Percentiles rank a stretch among this genome's conserved stretches.
Evolutionary conservation across 1,139 yeast genomes (phyloP).

Genomic region (Pichia sp.): DNA sequence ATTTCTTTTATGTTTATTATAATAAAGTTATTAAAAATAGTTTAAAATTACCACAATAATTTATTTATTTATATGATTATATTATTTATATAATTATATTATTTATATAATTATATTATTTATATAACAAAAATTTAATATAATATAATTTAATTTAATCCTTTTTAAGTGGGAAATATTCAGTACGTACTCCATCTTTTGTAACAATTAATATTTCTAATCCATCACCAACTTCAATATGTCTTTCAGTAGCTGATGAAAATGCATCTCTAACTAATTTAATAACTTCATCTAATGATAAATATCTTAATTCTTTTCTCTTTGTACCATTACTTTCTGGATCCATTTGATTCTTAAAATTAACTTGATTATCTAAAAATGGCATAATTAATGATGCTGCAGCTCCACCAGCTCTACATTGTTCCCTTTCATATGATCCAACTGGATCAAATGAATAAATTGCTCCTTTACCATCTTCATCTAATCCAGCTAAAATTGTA

Average conservation of each 20-base stretch:
- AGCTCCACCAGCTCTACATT: constrained; percentile 96
- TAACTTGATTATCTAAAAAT: constrained; percentile 93
- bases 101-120: no score
- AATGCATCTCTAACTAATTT: constrained; percentile 88
- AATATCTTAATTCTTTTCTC: constrained; percentile 54
- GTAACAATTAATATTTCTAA: constrained; percentile 85
- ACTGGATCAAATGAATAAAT: constrained; percentile 96
- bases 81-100: neutral
- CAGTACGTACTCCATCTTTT: constrained; percentile 83
- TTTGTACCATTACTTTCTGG: constrained; percentile 67
- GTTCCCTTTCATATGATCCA: constrained; percentile 95
- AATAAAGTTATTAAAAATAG: constrained; percentile 75
- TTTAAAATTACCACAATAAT: constrained; percentile 48
- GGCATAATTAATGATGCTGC: constrained; percentile 97
- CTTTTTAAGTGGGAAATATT: constrained; percentile 79
- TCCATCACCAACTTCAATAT: constrained; percentile 96
- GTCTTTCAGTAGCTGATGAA: constrained; percentile 94
- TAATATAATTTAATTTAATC: constrained; percentile 41
- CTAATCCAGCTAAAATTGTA: constrained; percentile 90
- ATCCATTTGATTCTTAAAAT: constrained; percentile 81
- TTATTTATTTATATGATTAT: neutral
- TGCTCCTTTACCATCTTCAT: constrained; percentile 91
- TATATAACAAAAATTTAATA: no score
- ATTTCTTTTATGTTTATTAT: constrained; percentile 90
- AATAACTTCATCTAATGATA: constrained; percentile 77